Evolutionary conservation across 495 filamentous ascomycete species (phyloP).

Genomic region (Penicillium ochrochloron): DNA sequence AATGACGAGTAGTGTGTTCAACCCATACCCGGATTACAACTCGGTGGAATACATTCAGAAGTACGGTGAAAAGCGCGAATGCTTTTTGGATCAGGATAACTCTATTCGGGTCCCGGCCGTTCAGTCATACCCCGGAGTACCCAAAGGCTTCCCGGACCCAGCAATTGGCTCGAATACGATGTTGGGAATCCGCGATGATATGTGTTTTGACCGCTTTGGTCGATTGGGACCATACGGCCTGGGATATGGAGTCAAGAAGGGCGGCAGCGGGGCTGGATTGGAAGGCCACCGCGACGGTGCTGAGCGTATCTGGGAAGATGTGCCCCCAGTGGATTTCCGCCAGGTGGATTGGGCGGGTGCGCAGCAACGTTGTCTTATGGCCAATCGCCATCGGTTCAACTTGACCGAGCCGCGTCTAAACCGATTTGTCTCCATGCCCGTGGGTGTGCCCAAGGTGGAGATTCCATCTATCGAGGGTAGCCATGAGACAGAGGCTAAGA

Average conservation of each 20-base stretch:
- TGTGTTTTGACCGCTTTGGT: constrained; percentile 94
- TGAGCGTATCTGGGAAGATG: constrained; percentile 72
- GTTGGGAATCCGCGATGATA: constrained; percentile 78
- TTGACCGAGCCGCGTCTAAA: constrained; percentile 46
- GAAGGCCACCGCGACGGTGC: constrained; percentile 78
- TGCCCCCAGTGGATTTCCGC: constrained; percentile 72
- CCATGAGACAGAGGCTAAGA: constrained; percentile 19
- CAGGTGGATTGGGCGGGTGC: constrained; percentile 74
- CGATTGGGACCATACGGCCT: constrained; percentile 87
- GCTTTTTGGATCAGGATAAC: constrained; percentile 70
- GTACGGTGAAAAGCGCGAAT: constrained; percentile 70
- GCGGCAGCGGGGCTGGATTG: constrained; percentile 81
- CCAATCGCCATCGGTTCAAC: constrained; percentile 74
- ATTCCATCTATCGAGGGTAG: constrained; percentile 17
- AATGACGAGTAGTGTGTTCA: constrained; percentile 62
- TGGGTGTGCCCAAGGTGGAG: constrained; percentile 36
- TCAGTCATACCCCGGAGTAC: constrained; percentile 72
- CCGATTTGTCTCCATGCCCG: constrained; percentile 50
- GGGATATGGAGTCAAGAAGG: constrained; percentile 75
- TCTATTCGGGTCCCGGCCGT: constrained; percentile 67
- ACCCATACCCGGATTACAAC: constrained; percentile 70
- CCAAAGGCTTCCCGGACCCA: constrained; percentile 79
- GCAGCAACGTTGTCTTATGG: constrained; percentile 69
- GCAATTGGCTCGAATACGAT: constrained; percentile 82
- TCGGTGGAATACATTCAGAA: constrained; percentile 61